These are phyloP conservation scores for Aspergillus caelatus DNA, from an alignment of 2,329 filamentous ascomycete species.

Conservation along the genomic window DNA sequence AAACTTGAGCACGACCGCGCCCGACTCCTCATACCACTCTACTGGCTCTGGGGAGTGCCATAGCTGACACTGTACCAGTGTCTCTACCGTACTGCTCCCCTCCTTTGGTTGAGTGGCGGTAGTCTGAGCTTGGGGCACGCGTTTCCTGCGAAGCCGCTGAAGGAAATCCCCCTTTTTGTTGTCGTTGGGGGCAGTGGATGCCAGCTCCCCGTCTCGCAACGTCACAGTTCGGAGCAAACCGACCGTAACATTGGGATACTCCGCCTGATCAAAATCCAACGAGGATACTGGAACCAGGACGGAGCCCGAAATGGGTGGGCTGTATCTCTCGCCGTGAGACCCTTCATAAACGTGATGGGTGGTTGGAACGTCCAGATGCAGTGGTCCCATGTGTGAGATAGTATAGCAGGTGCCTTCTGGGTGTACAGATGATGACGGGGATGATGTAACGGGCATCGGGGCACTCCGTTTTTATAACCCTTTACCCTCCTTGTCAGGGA, in stretches of 20 bases:
- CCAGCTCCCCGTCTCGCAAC: neutral
- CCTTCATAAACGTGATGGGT: neutral
- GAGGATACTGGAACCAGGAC: neutral
- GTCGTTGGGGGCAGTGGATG: neutral
- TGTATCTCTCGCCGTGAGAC: neutral
- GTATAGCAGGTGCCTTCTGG: neutral
- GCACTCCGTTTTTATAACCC: neutral
- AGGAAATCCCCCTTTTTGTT: neutral
- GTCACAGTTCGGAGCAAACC: neutral
- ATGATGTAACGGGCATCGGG: neutral
- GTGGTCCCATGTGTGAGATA: neutral
- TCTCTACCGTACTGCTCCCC: neutral
- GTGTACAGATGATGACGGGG: neutral
- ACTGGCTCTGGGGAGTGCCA: neutral
- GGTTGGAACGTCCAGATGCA: neutral
- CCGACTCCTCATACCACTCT: neutral
- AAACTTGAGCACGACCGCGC: neutral
- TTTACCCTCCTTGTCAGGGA: neutral
- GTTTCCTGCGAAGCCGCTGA: neutral
- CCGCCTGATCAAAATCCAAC: neutral
- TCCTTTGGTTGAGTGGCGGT: neutral
- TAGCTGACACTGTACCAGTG: neutral
- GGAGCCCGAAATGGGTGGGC: neutral
- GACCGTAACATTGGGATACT: neutral
- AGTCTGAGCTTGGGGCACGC: neutral